These are phyloP conservation scores for Lasiodiplodia theobromae DNA, from an alignment of 2,329 filamentous ascomycete species.

Conservation along the genomic window DNA sequence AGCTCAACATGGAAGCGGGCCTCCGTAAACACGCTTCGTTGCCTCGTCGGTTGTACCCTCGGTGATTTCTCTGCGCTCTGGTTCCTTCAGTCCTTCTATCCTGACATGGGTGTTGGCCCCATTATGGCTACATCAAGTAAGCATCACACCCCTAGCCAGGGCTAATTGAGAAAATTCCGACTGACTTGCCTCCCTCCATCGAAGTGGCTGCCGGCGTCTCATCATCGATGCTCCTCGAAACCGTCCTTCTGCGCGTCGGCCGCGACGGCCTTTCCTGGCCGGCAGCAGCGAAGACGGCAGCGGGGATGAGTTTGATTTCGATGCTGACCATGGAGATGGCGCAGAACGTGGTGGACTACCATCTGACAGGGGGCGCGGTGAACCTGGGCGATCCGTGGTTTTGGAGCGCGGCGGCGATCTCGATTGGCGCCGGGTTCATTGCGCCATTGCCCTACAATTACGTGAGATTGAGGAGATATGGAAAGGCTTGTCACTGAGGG, in stretches of 20 bases:
- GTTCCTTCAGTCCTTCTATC: slow-evolving; percentile 59
- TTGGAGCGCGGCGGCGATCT: slow-evolving; percentile 59
- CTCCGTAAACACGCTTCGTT: slow-evolving; percentile 62
- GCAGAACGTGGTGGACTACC: slow-evolving; percentile 63
- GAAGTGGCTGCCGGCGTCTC: slow-evolving; percentile 61
- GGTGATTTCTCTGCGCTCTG: slow-evolving; percentile 66
- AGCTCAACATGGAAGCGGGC: slow-evolving; percentile 57
- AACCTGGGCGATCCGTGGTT: slow-evolving; percentile 57
- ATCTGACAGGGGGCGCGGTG: slow-evolving; percentile 61
- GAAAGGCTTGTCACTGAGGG: slow-evolving; percentile 57
- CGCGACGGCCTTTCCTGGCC: slow-evolving; percentile 58
- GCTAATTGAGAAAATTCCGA: neutral
- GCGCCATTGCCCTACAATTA: slow-evolving; percentile 64
- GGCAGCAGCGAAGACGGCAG: slow-evolving; percentile 58
- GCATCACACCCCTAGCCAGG: neutral
- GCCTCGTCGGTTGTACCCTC: slow-evolving; percentile 61
- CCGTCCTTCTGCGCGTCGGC: slow-evolving; percentile 57
- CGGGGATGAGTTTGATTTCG: slow-evolving; percentile 66
- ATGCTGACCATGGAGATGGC: slow-evolving; percentile 66
- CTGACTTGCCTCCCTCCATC: neutral
- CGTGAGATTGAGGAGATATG: slow-evolving; percentile 55
- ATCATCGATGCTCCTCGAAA: slow-evolving; percentile 62
- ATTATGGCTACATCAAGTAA: slow-evolving; percentile 61
- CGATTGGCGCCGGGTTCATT: slow-evolving; percentile 55
- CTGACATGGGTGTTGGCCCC: slow-evolving; percentile 55